Conservation (phyloP, 768 basidiomycete species). For the Lentinula guzmanii region DNA sequence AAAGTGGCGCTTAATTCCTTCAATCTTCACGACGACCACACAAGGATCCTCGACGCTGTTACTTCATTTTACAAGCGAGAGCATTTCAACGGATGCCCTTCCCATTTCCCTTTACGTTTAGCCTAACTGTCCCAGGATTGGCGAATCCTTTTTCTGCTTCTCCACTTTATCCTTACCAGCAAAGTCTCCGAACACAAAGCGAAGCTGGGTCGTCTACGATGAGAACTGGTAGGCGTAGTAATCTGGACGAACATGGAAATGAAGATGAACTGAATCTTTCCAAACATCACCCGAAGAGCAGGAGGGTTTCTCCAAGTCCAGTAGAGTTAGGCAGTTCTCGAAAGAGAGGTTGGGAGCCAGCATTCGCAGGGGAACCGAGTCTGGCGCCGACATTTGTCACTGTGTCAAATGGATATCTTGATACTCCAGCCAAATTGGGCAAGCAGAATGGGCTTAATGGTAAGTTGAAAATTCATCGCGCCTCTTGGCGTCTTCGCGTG, state of each 20-base stretch:
- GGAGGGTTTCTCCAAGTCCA: slow-evolving; percentile 27
- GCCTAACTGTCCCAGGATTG: slow-evolving; percentile 56
- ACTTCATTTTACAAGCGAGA: neutral
- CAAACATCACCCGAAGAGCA: neutral
- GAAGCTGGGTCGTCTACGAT: neutral
- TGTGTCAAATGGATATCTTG: slow-evolving; percentile 54
- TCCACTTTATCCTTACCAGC: slow-evolving; percentile 14
- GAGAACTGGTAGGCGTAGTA: neutral
- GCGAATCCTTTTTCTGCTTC: slow-evolving; percentile 53
- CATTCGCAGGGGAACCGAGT: slow-evolving; percentile 47
- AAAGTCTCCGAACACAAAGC: slow-evolving; percentile 15
- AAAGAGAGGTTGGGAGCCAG: slow-evolving; percentile 74
- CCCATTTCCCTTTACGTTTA: slow-evolving; percentile 70
- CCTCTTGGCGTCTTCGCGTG: neutral
- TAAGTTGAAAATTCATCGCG: neutral
- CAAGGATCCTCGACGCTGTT: too few relatives aligned
- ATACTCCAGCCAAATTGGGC: slow-evolving; percentile 62
- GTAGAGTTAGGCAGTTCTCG: slow-evolving; percentile 24
- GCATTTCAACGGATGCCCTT: neutral
- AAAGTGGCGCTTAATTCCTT: neutral
- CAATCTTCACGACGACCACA: neutral
- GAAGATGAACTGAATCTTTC: neutral
- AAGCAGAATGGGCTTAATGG: slow-evolving; percentile 24
- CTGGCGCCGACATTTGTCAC: slow-evolving; percentile 47
- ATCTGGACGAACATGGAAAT: neutral